Conservation (phyloP, 2,329 filamentous ascomycete genomes). For the Zymoseptoria passerinii region DNA sequence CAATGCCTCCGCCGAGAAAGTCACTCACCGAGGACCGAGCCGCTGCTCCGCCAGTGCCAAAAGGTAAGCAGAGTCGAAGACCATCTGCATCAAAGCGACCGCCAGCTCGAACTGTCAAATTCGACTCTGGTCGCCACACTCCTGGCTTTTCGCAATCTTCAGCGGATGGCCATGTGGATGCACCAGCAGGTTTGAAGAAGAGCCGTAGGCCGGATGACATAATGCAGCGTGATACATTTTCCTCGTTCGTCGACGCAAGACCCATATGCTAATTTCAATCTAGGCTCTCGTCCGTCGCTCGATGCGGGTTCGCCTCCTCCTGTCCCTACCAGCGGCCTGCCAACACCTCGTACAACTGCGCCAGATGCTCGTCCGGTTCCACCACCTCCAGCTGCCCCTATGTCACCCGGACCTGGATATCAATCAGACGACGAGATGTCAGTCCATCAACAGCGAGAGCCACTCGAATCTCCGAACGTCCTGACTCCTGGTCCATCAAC, state of each 20-base stretch:
- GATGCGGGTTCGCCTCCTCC: conserved; percentile 14
- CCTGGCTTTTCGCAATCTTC: conserved; percentile 6
- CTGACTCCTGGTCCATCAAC: conserved; percentile 22
- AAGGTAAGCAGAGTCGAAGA: conserved; percentile 39
- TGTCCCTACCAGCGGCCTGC: conserved; percentile 10
- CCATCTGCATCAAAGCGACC: conserved; percentile 4
- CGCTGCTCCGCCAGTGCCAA: conserved; percentile 37
- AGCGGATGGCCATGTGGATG: conserved; percentile 6
- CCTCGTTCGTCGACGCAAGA: not conserved
- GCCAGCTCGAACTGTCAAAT: conserved; percentile 4
- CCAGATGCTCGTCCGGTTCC: conserved; percentile 27
- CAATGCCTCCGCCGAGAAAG: conserved; percentile 36
- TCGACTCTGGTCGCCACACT: conserved; percentile 2
- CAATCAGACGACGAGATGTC: conserved; percentile 85
- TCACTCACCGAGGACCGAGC: conserved; percentile 31
- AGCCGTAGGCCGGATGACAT: conserved; percentile 6
- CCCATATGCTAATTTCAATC: not conserved
- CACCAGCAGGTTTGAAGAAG: conserved; percentile 1
- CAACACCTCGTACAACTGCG: conserved; percentile 7
- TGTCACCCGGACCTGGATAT: conserved; percentile 67
- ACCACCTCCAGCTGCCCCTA: conserved; percentile 29
- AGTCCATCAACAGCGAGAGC: conserved; percentile 35
- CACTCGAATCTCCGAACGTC: conserved; percentile 29
- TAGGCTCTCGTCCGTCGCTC: conserved; percentile 15
- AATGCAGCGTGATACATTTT: not conserved